These are phyloP conservation scores for Gastrolobium bilobum DNA, from an alignment of 306 rosid species.

Conservation along the genomic window DNA sequence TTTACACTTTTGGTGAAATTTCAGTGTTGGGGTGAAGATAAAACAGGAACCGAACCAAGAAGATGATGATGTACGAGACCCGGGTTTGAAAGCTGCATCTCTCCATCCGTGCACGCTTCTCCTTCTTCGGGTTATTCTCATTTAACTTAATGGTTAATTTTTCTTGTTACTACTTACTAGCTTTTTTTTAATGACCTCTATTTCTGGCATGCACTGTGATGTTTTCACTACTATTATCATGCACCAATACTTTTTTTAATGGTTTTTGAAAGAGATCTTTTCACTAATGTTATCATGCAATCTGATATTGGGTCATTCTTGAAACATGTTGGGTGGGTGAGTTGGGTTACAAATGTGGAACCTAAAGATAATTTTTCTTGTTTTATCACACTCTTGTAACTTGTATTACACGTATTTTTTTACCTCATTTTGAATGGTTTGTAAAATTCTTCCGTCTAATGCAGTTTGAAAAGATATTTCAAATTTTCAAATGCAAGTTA, in stretches of 20 bases:
- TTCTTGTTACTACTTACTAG: background rate
- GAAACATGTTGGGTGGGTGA: conserved; percentile 77
- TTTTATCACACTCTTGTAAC: conserved; percentile 38
- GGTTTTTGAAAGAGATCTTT: no score
- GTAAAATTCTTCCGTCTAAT: conserved; percentile 39
- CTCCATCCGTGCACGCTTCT: no score
- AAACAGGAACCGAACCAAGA: no score
- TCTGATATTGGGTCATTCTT: conserved; percentile 66
- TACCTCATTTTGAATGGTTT: conserved; percentile 41
- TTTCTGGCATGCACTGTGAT: background rate
- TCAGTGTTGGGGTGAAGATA: no score
- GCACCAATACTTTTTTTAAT: no score
- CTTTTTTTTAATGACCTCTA: background rate
- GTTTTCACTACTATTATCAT: no score
- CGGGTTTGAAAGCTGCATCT: no score
- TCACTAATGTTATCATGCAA: conserved; percentile 75
- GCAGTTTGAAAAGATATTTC: conserved; percentile 14
- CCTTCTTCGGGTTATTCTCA: background rate
- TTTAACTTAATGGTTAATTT: background rate
- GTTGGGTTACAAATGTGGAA: conserved; percentile 66
- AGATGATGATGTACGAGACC: no score
- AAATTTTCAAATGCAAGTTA: background rate
- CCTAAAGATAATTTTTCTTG: conserved; percentile 57
- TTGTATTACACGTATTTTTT: conserved; percentile 28
- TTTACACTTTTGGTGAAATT: no score